Evolutionary conservation across 75 land plant genomes (phyloP).

Genomic region (Picea glauca): DNA sequence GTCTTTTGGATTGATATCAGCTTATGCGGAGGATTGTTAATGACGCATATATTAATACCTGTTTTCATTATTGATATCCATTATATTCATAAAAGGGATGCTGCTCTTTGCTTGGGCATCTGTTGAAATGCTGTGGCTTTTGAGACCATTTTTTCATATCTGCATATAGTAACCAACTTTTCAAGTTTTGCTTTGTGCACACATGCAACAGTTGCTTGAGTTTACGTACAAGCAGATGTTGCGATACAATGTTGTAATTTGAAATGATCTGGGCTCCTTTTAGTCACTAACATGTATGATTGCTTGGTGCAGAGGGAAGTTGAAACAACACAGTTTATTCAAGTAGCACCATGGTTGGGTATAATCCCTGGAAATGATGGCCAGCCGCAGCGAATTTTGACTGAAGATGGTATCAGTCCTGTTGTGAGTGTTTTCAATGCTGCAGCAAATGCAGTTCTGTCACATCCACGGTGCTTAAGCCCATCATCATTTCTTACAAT

Average conservation of each 20-base stretch:
- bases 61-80: neutral
- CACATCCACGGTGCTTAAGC: conserved; percentile 42
- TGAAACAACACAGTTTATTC: conserved; percentile 84
- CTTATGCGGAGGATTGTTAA: neutral
- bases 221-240: neutral
- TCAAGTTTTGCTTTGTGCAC: neutral
- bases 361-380: conserved; percentile 78
- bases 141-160: neutral
- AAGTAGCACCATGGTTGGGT: conserved; percentile 95
- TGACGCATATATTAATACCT: neutral
- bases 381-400: conserved; percentile 47
- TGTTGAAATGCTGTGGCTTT: neutral
- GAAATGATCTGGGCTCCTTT: neutral
- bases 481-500: conserved; percentile 56
- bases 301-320: conserved; percentile 62
- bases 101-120: neutral
- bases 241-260: neutral
- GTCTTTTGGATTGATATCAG: neutral
- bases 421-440: conserved; percentile 67
- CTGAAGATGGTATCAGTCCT: conserved; percentile 61
- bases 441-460: conserved; percentile 49
- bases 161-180: neutral
- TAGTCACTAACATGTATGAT: neutral
- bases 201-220: neutral
- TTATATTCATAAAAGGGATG: neutral